phyloP scores from a whole-genome alignment of 495 filamentous ascomycete genomes.

The Podospora pseudocomata region DNA sequence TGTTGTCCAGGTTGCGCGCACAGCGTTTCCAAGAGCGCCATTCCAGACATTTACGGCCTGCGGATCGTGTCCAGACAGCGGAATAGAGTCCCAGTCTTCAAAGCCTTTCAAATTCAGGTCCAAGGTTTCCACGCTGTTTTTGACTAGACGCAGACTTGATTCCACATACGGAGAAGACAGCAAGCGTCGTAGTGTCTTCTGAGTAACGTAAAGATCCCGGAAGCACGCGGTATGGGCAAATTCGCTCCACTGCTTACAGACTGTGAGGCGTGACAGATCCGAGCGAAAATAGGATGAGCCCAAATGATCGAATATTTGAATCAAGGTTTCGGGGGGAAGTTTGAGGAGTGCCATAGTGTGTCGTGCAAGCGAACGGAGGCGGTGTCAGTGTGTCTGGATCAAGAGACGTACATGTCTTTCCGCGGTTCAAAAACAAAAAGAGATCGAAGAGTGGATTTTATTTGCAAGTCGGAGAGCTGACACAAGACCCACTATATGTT shows the following conservation, averaged over 20 bases:
- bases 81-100: background rate
- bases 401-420: background rate
- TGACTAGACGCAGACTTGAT: conserved; percentile 3
- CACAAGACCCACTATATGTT: background rate
- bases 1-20: background rate
- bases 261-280: conserved; percentile 1
- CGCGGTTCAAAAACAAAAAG: background rate
- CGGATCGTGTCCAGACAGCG: background rate
- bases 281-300: conserved; percentile 4
- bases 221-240: background rate
- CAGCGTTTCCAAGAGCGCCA: background rate
- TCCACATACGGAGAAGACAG: conserved; percentile 3
- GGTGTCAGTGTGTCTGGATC: background rate
- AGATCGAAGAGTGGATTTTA: background rate
- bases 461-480: background rate
- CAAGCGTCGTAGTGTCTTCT: background rate
- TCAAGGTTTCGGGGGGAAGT: conserved; percentile 1
- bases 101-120: background rate
- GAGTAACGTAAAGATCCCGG: background rate
- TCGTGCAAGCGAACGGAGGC: background rate
- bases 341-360: background rate
- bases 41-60: background rate
- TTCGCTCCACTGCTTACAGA: conserved; percentile 1
- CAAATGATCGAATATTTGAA: background rate
- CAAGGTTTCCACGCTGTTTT: conserved; percentile 1